Evolutionary conservation across 164 flowering plant species (phyloP), one percentile per base, ranked within the genome.

Genomic region (Vitis amurensis): DNA sequence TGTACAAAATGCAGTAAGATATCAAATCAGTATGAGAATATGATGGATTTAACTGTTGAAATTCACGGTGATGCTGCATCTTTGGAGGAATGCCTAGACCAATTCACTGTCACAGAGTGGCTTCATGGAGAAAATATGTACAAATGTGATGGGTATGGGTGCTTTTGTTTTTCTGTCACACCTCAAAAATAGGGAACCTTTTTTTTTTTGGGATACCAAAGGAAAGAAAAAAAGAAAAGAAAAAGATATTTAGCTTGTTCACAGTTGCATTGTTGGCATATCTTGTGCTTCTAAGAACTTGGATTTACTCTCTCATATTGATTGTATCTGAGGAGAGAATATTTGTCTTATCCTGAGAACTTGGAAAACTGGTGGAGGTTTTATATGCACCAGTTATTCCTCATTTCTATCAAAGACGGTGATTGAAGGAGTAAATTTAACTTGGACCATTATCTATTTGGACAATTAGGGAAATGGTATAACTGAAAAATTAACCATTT

Each of bases 1-100:
- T 95, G 99, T 71, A 68, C 89, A 65, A 75, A 82, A 71, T 95
- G 99, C 80, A 69, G 80, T 59, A 86, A 89, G 57, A 70, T 86
- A 44, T 95, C 99, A 62, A 82, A 93, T 74, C 91, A 88, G 73
- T 86, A 87, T 73, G 99, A 95, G 74, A 93, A 85, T 82, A 95
- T 95, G 99, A 90, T 95, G 99, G 99, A 95, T 83, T 82, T 95
- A 70, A 91, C 97, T 51, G 98, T 95, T 70, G 98, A 95, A 77
- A 95, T 95, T 72, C 96, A 91, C 71, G 99, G 99, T 16, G 89
- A 91, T 74, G 96, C 86, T 64, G 74, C 83, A 61, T 90, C 97
- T 48, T 79, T 95, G 82, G 93, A 93, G 82, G 93, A 90, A 66
- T 93, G 98, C 77, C 83, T 95, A 23, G 85, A 89, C 56, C 98